Evolutionary conservation across 441 rosid species (phyloP), one percentile per base, ranked within the genome.

Genomic region (Lepidium campestre): DNA sequence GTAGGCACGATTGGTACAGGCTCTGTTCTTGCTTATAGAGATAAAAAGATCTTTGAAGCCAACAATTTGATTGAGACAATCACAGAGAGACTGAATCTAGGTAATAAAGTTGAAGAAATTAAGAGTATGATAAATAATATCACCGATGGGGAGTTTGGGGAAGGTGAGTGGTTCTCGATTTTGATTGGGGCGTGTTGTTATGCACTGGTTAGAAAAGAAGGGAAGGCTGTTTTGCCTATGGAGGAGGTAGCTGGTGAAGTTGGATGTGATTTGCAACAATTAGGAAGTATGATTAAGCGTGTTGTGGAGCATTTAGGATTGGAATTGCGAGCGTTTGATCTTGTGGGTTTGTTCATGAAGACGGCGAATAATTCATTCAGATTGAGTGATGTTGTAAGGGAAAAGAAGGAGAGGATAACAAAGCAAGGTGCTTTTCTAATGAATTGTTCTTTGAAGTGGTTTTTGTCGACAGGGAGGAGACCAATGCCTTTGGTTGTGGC

Each of bases 371-470:
- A 54, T 49, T 82, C 76, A 10, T 20, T 67, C 10, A 52, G 50
- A 15, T 70, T 82, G 32, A 53, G 56, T 10, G 57, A 77, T 31
- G 42, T 89, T 46, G 86, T 72, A 17, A 68, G 59, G 18, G 84
- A 77, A 12, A 77, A 59, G 60, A 63, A 61, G 55, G 85, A 76
- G 65, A 81, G 57, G 60, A 75, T 94, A 79, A 66, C 47, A 68
- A 77, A 78, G 67, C 99, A 89, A 74, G 98, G 98, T 3, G 75
- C 64, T 7, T 87, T 94, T 64, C 63, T 94, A 82, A 74, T 86
- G 56, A 91, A 94, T 59, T 91, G 97, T 76, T 73, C 83, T 0
- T 67, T 86, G 40, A 91, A 83, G 72, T 94, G 99, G 97, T 86
- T 72, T 78, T 56, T 89, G 74, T 83, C 93, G 0, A 91, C 93